Conservation (phyloP, 352 stramenopile genomes). For the Phytophthora cajani region DNA sequence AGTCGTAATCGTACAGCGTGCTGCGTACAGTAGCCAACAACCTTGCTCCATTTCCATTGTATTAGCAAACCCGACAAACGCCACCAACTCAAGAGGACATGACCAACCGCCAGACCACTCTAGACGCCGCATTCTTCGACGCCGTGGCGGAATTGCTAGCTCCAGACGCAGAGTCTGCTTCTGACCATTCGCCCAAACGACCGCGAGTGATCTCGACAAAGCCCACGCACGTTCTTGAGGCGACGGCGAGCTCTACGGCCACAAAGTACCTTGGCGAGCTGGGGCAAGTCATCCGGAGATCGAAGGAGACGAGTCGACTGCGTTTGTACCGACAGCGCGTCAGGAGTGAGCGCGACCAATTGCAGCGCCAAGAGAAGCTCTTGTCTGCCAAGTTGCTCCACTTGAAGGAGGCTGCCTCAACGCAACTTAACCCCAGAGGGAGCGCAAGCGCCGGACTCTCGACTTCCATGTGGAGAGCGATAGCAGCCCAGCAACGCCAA, state of each 20-base stretch:
- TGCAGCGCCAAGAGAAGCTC: slow-evolving; percentile 1
- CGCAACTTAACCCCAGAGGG: background rate
- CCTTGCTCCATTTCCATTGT: too few relatives aligned
- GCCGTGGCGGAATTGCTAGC: background rate
- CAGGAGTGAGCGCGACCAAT: background rate
- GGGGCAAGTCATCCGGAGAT: background rate
- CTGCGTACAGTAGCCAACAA: too few relatives aligned
- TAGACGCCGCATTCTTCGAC: background rate
- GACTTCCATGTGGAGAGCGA: background rate
- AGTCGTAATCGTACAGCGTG: too few relatives aligned
- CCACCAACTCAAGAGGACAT: too few relatives aligned
- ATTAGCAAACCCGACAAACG: too few relatives aligned
- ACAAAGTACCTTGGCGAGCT: background rate
- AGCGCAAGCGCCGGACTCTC: background rate
- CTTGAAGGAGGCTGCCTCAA: background rate
- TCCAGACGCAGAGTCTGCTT: background rate
- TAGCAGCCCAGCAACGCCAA: background rate
- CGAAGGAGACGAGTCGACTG: background rate
- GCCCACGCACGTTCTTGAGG: background rate
- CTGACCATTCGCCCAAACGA: too few relatives aligned
- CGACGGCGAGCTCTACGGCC: background rate
- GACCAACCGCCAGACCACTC: background rate
- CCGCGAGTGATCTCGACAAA: background rate
- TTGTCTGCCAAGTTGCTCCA: background rate
- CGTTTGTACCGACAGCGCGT: background rate